These are phyloP conservation scores for Colletotrichum chlorophyti DNA, from an alignment of 2,329 filamentous ascomycete genomes.

Conservation along the genomic window DNA sequence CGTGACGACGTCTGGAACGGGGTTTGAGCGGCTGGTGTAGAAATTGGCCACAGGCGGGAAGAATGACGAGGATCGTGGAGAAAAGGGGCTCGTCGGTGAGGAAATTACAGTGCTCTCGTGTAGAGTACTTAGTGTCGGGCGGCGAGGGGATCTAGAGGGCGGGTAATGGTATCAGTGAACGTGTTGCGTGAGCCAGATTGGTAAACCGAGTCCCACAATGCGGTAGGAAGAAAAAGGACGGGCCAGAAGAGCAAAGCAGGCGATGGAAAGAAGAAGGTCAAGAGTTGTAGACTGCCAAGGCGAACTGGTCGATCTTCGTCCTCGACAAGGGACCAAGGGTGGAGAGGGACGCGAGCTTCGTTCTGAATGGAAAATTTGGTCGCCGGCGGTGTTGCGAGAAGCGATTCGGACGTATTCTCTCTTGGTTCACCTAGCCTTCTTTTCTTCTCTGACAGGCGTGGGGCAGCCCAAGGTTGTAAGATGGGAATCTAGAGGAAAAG, in stretches of 20 bases:
- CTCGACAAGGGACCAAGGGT: constrained; percentile 6
- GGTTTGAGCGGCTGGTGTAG: constrained; percentile 34
- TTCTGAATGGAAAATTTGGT: neutral
- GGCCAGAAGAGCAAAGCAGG: constrained; percentile 7
- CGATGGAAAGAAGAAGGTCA: constrained; percentile 30
- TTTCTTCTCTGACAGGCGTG: constrained; percentile 12
- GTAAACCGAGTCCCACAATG: constrained; percentile 35
- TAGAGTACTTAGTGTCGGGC: constrained; percentile 57
- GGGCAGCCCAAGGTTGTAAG: constrained; percentile 12
- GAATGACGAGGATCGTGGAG: constrained; percentile 35
- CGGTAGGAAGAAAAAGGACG: constrained; percentile 22
- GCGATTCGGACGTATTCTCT: neutral
- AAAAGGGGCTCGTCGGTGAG: constrained; percentile 47
- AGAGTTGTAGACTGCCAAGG: constrained; percentile 20
- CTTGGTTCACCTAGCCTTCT: neutral
- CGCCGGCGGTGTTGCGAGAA: neutral
- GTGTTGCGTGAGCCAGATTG: constrained; percentile 16
- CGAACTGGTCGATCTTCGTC: constrained; percentile 9
- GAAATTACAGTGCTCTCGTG: constrained; percentile 49
- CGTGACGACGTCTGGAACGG: constrained; percentile 40
- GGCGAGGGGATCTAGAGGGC: constrained; percentile 53
- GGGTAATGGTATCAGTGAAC: constrained; percentile 32
- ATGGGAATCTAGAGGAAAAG: constrained; percentile 10
- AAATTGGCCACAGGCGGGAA: constrained; percentile 31
- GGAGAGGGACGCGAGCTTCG: neutral